phyloP scores from a whole-genome alignment of 768 basidiomycete genomes.

The Rickenella mellea region DNA sequence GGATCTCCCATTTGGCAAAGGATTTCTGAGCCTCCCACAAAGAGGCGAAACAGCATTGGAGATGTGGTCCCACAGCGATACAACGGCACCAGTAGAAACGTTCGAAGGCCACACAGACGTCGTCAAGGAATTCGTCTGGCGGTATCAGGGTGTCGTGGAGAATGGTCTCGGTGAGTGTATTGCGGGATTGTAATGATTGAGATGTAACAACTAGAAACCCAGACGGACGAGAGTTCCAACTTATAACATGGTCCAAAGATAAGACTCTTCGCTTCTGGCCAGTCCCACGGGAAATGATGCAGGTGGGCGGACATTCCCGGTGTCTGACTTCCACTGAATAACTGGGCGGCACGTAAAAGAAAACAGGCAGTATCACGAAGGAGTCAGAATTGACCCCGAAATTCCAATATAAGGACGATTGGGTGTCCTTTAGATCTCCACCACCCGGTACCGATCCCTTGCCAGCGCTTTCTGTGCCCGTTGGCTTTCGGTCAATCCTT shows the following conservation, averaged over 20 bases:
- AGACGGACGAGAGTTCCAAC: conserved; percentile 47
- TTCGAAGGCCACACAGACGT: conserved; percentile 90
- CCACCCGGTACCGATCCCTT: conserved; percentile 28
- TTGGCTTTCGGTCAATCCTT: conserved; percentile 57
- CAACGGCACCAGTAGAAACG: conserved; percentile 47
- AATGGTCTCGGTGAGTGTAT: conserved; percentile 39
- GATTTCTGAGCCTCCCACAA: conserved; percentile 82
- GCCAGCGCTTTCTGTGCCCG: conserved; percentile 54
- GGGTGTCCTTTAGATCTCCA: conserved; percentile 45
- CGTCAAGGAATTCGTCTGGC: conserved; percentile 98
- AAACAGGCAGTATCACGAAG: too few species aligned
- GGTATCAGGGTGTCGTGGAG: conserved; percentile 40
- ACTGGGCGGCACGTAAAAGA: too few species aligned
- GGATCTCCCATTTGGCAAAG: conserved; percentile 84
- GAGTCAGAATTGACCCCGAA: too few species aligned
- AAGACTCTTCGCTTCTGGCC: conserved; percentile 90
- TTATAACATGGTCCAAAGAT: conserved; percentile 84
- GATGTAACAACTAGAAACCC: not conserved
- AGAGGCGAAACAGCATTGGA: conserved; percentile 76
- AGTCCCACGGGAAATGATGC: conserved; percentile 57
- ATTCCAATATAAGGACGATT: not conserved
- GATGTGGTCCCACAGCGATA: conserved; percentile 55
- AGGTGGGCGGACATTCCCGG: too few species aligned
- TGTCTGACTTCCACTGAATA: too few species aligned
- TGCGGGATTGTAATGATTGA: not conserved